Conservation (phyloP, 345 rosid species). For the Bruguiera parviflora region DNA sequence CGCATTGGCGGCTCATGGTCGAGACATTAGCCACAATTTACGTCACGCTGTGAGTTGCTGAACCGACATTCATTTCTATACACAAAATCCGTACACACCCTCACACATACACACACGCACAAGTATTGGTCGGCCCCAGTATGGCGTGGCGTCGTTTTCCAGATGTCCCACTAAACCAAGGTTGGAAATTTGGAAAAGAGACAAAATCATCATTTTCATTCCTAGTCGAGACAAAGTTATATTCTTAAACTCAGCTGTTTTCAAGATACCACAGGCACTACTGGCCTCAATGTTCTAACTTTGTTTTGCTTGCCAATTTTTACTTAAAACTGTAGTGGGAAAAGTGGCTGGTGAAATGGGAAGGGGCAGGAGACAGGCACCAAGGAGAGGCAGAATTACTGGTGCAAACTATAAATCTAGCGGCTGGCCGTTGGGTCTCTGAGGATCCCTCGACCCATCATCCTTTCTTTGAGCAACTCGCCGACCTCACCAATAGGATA, state of each 20-base stretch:
- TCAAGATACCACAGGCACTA: too few species aligned
- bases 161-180: too few species aligned
- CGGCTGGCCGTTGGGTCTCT: constrained; percentile 25
- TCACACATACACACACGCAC: too few species aligned
- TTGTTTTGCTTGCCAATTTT: not conserved
- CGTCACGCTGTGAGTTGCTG: constrained; percentile 47
- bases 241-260: too few species aligned
- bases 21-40: constrained; percentile 40
- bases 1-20: constrained; percentile 44
- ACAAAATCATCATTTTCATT: too few species aligned
- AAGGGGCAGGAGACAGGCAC: constrained; percentile 43
- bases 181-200: too few species aligned
- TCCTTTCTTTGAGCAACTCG: constrained; percentile 39
- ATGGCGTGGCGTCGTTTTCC: too few species aligned
- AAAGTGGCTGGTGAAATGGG: constrained; percentile 65
- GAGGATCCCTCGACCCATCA: constrained; percentile 28
- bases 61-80: too few species aligned
- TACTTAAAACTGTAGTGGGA: constrained; percentile 49
- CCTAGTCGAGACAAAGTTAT: too few species aligned
- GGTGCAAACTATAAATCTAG: constrained; percentile 48
- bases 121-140: too few species aligned
- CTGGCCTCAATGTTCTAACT: too few species aligned
- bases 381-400: constrained; percentile 54
- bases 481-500: constrained; percentile 41
- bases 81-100: too few species aligned